phyloP scores from a whole-genome alignment of 2,329 filamentous ascomycete genomes.

The Fusarium tanahbumbuense region DNA sequence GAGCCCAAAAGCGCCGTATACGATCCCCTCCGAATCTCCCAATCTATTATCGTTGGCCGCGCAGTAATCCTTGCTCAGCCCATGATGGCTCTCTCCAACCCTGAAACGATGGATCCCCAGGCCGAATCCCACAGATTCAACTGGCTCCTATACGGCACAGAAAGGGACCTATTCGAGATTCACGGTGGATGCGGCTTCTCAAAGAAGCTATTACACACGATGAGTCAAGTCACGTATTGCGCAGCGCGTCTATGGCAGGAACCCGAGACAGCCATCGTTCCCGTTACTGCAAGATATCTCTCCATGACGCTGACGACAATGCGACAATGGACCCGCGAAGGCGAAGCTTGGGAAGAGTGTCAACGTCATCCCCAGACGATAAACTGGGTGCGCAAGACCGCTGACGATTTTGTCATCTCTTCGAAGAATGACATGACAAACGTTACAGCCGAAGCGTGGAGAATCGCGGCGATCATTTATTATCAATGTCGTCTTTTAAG shows the following conservation, averaged over 20 bases:
- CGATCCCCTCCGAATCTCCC: constrained; percentile 51
- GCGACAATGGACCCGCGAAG: constrained; percentile 53
- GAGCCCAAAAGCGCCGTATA: constrained; percentile 49
- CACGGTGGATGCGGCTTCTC: constrained; percentile 58
- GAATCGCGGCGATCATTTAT: constrained; percentile 55
- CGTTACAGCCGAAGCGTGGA: constrained; percentile 57
- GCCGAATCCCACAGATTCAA: constrained; percentile 50
- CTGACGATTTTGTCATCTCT: constrained; percentile 43
- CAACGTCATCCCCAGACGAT: constrained; percentile 37
- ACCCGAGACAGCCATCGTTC: constrained; percentile 48
- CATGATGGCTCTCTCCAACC: constrained; percentile 50
- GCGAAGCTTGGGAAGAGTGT: constrained; percentile 36
- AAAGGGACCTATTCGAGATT: constrained; percentile 52
- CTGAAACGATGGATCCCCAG: constrained; percentile 45
- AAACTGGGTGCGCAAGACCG: constrained; percentile 47
- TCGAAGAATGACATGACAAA: constrained; percentile 53
- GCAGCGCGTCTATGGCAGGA: constrained; percentile 52
- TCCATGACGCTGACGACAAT: constrained; percentile 48
- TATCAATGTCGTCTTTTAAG: constrained; percentile 54
- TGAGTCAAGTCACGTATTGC: constrained; percentile 55
- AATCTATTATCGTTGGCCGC: constrained; percentile 55
- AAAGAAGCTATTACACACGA: constrained; percentile 52
- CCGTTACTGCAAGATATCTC: constrained; percentile 45
- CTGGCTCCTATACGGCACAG: constrained; percentile 55
- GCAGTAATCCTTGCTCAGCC: constrained; percentile 55